These are phyloP conservation scores for Cercospora janseana DNA, from an alignment of 2,329 filamentous ascomycete genomes.

Conservation along the genomic window DNA sequence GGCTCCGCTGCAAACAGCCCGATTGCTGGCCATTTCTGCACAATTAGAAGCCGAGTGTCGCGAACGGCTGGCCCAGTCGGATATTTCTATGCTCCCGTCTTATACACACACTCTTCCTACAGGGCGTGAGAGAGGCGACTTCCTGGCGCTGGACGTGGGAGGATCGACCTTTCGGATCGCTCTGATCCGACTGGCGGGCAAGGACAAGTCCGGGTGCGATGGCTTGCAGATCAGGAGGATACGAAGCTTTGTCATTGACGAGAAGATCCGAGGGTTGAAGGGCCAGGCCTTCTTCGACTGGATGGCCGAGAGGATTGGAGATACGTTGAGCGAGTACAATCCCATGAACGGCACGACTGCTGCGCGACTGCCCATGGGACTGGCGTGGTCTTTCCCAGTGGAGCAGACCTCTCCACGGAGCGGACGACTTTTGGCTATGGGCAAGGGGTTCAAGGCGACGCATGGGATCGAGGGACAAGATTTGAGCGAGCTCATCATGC, in stretches of 20 bases:
- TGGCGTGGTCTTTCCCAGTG: slow-evolving; percentile 67
- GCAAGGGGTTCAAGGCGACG: slow-evolving; percentile 63
- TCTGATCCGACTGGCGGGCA: slow-evolving; percentile 55
- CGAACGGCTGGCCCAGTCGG: slow-evolving; percentile 54
- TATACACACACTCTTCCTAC: slow-evolving; percentile 62
- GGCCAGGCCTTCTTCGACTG: slow-evolving; percentile 63
- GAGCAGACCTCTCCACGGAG: slow-evolving; percentile 61
- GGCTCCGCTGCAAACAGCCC: slow-evolving; percentile 43
- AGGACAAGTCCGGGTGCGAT: slow-evolving; percentile 28
- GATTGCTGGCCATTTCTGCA: slow-evolving; percentile 46
- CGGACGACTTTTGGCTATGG: slow-evolving; percentile 61
- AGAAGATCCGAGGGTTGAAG: slow-evolving; percentile 53
- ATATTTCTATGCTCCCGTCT: slow-evolving; percentile 64
- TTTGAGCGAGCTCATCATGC: slow-evolving; percentile 58
- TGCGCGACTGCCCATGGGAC: slow-evolving; percentile 54
- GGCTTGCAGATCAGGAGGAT: slow-evolving; percentile 57
- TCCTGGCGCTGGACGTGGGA: slow-evolving; percentile 62
- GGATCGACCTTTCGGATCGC: slow-evolving; percentile 66
- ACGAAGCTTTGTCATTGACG: slow-evolving; percentile 56
- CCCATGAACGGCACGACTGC: slow-evolving; percentile 35
- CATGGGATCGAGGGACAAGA: slow-evolving; percentile 60
- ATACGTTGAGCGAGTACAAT: slow-evolving; percentile 50
- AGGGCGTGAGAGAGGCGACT: slow-evolving; percentile 59
- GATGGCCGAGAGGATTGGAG: slow-evolving; percentile 61
- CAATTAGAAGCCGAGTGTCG: slow-evolving; percentile 53